Conservation (phyloP, 208 protist species). For the Lotmaria passim region DNA sequence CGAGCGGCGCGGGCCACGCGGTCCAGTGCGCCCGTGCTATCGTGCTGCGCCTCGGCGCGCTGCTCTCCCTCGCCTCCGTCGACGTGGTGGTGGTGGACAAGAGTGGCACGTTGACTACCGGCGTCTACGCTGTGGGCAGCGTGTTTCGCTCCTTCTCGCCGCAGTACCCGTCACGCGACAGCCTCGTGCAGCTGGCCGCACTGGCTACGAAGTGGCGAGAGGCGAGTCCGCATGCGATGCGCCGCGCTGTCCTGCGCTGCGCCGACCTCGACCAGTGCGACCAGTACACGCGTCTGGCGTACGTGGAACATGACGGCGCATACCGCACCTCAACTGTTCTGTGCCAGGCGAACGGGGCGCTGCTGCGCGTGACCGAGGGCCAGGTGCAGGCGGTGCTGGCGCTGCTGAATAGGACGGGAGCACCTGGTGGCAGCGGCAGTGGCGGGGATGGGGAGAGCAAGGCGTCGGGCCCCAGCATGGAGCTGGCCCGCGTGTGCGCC, state of each 20-base stretch:
- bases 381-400: slow-evolving; percentile 60
- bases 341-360: slow-evolving; percentile 44
- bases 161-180: slow-evolving; percentile 40
- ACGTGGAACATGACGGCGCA: slow-evolving; percentile 26
- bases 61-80: slow-evolving; percentile 69
- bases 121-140: slow-evolving; percentile 70
- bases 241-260: slow-evolving; percentile 63
- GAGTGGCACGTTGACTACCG: slow-evolving; percentile 92
- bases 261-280: slow-evolving; percentile 66
- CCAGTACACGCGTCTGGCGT: slow-evolving; percentile 55
- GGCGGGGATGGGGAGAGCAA: too few species aligned
- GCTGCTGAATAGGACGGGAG: slow-evolving; percentile 29
- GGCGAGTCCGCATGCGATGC: slow-evolving; percentile 62
- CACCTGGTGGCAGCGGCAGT: neutral
- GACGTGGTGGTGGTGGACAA: slow-evolving; percentile 86
- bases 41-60: slow-evolving; percentile 83
- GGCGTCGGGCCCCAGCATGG: neutral
- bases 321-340: slow-evolving; percentile 58
- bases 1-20: slow-evolving; percentile 73
- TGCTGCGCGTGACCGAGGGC: slow-evolving; percentile 78
- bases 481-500: neutral
- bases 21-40: slow-evolving; percentile 82
- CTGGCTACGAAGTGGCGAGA: slow-evolving; percentile 79
- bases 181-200: slow-evolving; percentile 60
- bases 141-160: slow-evolving; percentile 41